Evolutionary conservation across 2,329 filamentous ascomycete genomes (phyloP), one percentile per base, ranked within the genome.

Genomic region (Fusarium secorum): DNA sequence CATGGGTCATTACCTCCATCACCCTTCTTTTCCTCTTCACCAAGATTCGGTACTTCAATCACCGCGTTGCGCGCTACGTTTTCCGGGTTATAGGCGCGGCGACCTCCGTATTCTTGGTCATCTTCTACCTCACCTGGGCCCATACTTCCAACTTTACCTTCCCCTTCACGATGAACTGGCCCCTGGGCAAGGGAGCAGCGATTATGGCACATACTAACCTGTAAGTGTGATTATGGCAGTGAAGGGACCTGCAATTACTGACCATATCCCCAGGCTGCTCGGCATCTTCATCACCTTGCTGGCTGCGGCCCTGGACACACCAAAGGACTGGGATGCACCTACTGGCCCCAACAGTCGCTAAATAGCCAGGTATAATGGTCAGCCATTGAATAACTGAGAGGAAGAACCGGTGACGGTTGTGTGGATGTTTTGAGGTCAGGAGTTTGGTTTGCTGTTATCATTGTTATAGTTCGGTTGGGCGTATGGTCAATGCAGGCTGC

Each of bases 31-130:
- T 60, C 28, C 51, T 67, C 35, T n/a, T 69, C 7, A 24, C 42
- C 13, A 70, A 60, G 17, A 36, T 66, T 22, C 51, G 26, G 28
- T 26, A 60, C 32, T 20, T 36, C 36, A 36, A 52, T n/a, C 14
- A 35, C 56, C 22, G 60, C 66, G 18, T 62, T 36, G 58, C 73
- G 13, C 42, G 65, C 9, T 78, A 76, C 49, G 53, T 79, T 60
- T 74, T 77, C 26, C 73, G 68, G 5, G 66, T 75, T 45, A 33
- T 74, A n/a, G 56, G 70, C 26, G 64, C 74, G 38, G 72, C 76
- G 11, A 41, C 78, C 11, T 30, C 76, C n/a, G 17, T 74, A 8
- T 59, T 64, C 3, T 62, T 75, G 11, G 32, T 60, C 22, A 15
- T 41, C 48, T 63, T 72, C 58, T 52, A 54, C 48, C 33, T 52